Conservation (phyloP, 495 filamentous ascomycete species). For the Aspergillus baeticus region DNA sequence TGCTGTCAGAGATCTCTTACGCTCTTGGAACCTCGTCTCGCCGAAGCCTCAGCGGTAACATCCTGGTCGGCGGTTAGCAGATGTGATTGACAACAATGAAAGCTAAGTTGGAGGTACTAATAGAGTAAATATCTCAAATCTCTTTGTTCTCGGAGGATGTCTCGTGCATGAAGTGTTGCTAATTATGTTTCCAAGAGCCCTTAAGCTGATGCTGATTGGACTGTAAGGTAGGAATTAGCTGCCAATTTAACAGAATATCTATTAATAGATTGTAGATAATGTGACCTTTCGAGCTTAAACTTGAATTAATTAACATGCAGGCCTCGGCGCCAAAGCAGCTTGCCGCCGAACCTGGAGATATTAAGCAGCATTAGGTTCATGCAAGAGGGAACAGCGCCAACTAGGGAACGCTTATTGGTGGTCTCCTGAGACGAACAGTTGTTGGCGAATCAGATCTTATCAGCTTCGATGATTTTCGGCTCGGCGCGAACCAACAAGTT, state of each 20-base stretch:
- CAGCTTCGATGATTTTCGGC: background rate
- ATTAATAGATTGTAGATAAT: background rate
- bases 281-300: too few species aligned
- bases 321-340: too few species aligned
- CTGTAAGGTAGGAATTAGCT: background rate
- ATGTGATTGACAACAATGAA: background rate
- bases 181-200: conserved; percentile 4
- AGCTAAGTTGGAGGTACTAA: too few species aligned
- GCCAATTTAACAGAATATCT: background rate
- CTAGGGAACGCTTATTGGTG: background rate
- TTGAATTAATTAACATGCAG: too few species aligned
- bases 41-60: too few species aligned
- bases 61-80: background rate
- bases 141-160: background rate
- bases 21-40: too few species aligned
- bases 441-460: conserved; percentile 3
- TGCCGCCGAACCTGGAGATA: conserved; percentile 3
- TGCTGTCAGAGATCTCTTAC: too few species aligned
- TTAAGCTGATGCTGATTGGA: background rate
- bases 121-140: too few species aligned
- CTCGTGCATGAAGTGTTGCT: conserved; percentile 12
- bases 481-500: conserved; percentile 12
- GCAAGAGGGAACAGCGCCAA: conserved; percentile 22
- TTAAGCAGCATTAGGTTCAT: conserved; percentile 4
- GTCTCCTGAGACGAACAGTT: background rate